phyloP scores from a whole-genome alignment of 495 filamentous ascomycete genomes.

The Aspergillus nidulans region DNA sequence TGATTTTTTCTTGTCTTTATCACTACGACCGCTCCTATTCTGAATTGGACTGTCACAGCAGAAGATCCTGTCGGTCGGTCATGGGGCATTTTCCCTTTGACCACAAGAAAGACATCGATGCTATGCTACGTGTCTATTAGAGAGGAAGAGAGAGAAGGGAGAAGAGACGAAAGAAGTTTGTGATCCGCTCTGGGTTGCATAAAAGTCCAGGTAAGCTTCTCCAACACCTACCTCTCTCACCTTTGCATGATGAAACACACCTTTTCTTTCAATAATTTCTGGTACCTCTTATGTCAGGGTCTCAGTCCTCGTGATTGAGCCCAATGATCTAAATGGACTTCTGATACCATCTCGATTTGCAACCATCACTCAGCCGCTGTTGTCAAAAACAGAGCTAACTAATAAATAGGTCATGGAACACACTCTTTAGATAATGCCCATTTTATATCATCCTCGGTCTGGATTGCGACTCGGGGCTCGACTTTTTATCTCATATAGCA shows the following conservation, averaged over 20 bases:
- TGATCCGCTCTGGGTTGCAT: not conserved
- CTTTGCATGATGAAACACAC: conserved; percentile 45
- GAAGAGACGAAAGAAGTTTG: too few species aligned
- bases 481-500: not conserved
- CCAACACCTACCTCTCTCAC: not conserved
- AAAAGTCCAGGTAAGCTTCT: conserved; percentile 1
- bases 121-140: not conserved
- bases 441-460: not conserved
- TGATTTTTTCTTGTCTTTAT: conserved; percentile 11
- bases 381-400: conserved; percentile 10
- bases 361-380: conserved; percentile 6
- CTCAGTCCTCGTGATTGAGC: conserved; percentile 36
- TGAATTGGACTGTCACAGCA: not conserved
- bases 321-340: conserved; percentile 62
- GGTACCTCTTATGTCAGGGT: conserved; percentile 63
- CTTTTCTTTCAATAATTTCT: conserved; percentile 49
- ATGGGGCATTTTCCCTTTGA: not conserved
- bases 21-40: conserved; percentile 10
- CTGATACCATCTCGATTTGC: conserved; percentile 37
- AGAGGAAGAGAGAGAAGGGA: not conserved
- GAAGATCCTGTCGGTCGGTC: not conserved
- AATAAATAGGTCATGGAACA: conserved; percentile 1
- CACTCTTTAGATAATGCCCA: not conserved
- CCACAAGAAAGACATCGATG: not conserved
- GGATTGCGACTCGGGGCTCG: not conserved